A percentile compares a stretch with the other conserved stretches of the same genome.
Evolutionary conservation across 106 monocot species (phyloP).

Genomic region (Dendrobium officinale): DNA sequence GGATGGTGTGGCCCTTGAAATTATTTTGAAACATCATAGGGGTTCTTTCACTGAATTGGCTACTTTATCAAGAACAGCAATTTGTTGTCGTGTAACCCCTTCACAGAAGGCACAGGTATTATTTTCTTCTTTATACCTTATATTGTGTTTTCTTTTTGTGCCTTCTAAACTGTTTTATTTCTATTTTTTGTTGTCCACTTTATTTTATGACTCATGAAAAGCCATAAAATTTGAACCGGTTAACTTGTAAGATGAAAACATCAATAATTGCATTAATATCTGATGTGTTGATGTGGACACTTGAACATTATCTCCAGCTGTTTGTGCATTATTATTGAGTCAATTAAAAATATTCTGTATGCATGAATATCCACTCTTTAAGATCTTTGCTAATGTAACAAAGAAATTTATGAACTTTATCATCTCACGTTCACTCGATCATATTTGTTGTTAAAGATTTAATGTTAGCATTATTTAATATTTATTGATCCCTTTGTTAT

Average conservation of each 20-base stretch:
- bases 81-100: constrained; percentile 94
- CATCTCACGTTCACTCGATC: too few species aligned
- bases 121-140: not conserved
- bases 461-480: too few species aligned
- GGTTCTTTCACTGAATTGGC: constrained; percentile 75
- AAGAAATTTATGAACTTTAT: too few species aligned
- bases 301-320: not conserved
- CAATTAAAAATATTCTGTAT: not conserved
- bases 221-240: not conserved
- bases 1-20: constrained; percentile 95
- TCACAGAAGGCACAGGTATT: constrained; percentile 97
- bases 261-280: not conserved
- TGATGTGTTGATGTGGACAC: not conserved
- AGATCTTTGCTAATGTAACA: not conserved
- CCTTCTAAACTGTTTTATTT: not conserved
- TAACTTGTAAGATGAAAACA: not conserved
- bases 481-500: too few species aligned
- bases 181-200: not conserved
- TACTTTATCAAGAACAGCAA: constrained; percentile 83
- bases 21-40: constrained; percentile 69
- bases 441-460: too few species aligned
- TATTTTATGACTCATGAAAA: not conserved
- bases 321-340: not conserved
- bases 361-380: not conserved
- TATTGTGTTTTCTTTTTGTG: not conserved